Evolutionary conservation across 1,139 yeast species (phyloP), one percentile per base, ranked within the genome.

Genomic region (Lodderomyces metapsilosis): DNA sequence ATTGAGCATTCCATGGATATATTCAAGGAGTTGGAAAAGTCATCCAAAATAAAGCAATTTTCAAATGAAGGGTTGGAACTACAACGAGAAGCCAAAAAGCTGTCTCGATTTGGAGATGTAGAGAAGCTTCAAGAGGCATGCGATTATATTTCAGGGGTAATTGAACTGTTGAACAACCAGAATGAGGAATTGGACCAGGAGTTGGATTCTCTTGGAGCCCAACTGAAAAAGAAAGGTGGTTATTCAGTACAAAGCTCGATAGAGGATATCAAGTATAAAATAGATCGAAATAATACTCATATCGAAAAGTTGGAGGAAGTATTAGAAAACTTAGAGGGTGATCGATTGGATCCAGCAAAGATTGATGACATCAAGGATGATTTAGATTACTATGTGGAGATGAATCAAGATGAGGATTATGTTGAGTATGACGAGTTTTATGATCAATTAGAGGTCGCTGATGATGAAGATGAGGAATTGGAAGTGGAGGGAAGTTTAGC

Each of bases 1-100:
- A 92, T 94, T 52, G 97, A 94, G 62, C 80, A 78, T 58, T 96
- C 94, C 43, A 92, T 92, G 99, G 98, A 94, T 64, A 79, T 92
- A 53, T 94, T 94, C 67, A 94, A 94, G 62, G 92, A 92, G 41
- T 87, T 91, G 51, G 99, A 94, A 62, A 88, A 91, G 67, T 82
- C 86, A 52, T 86, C 89, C 80, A 94, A 94, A 67, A 91, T 96
- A 28, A 94, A 94, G 62, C 97, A 96, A 44, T 94, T 88, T 59
- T 84, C 95, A 33, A 88, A 88, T 59, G 98, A 92, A 65, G 98
- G 98, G 1, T 73, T 92, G 51, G 89, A 86, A 45, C 76, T 84
- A 48, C 75, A 71, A 51, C 78, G 80, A 45, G 69, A 65, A 42
- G 73, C 78, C 46, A 47, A 54, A n/a, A 56, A 59, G 41, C 54